Conservation (phyloP, 2,329 filamentous ascomycete genomes). For the Polychaeton citri region DNA sequence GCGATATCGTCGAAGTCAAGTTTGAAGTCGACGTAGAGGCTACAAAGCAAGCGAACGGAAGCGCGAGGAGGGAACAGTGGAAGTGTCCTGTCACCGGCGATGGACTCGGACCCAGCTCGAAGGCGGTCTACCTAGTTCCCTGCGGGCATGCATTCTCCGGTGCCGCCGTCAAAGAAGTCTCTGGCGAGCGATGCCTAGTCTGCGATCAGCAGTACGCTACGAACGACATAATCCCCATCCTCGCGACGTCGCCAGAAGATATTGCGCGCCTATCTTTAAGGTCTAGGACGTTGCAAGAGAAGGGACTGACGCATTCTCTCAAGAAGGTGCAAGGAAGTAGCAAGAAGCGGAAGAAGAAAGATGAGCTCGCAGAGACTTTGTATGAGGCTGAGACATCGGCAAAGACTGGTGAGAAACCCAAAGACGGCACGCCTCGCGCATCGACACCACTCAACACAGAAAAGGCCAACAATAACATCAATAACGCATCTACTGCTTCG, state of each 20-base stretch:
- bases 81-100: conserved; percentile 82
- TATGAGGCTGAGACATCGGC: conserved; percentile 13
- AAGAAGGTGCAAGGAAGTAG: conserved; percentile 57
- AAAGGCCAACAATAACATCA: conserved; percentile 49
- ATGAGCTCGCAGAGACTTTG: conserved; percentile 27
- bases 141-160: conserved; percentile 93
- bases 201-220: conserved; percentile 62
- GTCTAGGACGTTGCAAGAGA: conserved; percentile 52
- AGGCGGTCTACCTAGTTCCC: conserved; percentile 78
- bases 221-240: conserved; percentile 69
- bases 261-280: conserved; percentile 53
- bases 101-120: conserved; percentile 64
- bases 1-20: conserved; percentile 77
- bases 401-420: conserved; percentile 6
- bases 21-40: conserved; percentile 45
- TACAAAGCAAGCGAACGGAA: conserved; percentile 26
- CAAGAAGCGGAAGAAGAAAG: conserved; percentile 55
- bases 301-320: conserved; percentile 69
- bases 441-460: conserved; percentile 5
- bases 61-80: conserved; percentile 41
- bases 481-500: conserved; percentile 73
- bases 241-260: conserved; percentile 59
- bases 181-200: conserved; percentile 44
- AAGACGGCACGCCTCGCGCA: conserved; percentile 1
- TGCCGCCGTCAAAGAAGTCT: conserved; percentile 55